Evolutionary conservation across 1,284 basidiomycete species (phyloP).

Genomic region (Ceratobasidium sp.): DNA sequence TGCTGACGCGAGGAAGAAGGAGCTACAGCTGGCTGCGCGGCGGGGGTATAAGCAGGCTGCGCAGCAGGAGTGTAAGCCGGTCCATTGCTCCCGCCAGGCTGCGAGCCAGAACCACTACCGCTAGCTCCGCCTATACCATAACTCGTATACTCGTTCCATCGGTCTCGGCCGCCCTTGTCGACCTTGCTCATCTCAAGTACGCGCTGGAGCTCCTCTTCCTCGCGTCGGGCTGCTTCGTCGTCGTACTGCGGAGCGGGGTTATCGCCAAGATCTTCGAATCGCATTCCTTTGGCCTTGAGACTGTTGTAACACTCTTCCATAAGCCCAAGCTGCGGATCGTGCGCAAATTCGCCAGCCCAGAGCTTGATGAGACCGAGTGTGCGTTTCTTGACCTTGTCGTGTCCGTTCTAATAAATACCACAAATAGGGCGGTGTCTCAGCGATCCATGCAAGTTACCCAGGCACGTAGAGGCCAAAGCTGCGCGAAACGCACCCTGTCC

Average conservation of each 20-base stretch:
- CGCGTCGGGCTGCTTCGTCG: slow-evolving; percentile 83
- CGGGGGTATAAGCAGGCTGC: slow-evolving; percentile 14
- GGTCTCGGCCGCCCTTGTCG: slow-evolving; percentile 83
- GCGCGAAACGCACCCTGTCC: slow-evolving; percentile 78
- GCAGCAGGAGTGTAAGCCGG: slow-evolving; percentile 37
- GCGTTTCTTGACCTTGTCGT: slow-evolving; percentile 88
- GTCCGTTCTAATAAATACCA: slow-evolving; percentile 75
- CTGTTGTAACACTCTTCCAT: slow-evolving; percentile 92
- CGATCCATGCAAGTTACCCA: not conserved
- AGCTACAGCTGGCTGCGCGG: slow-evolving; percentile 40
- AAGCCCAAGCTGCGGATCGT: slow-evolving; percentile 84
- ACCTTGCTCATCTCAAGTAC: slow-evolving; percentile 90
- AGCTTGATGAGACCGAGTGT: slow-evolving; percentile 80
- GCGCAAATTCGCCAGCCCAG: slow-evolving; percentile 91
- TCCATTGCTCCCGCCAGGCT: slow-evolving; percentile 4
- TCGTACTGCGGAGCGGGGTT: slow-evolving; percentile 77
- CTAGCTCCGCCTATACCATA: slow-evolving; percentile 40
- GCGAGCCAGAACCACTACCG: slow-evolving; percentile 50
- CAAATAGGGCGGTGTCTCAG: not conserved
- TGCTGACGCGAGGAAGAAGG: slow-evolving; percentile 23
- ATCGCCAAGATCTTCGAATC: slow-evolving; percentile 76
- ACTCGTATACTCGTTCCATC: slow-evolving; percentile 63
- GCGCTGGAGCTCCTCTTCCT: slow-evolving; percentile 93
- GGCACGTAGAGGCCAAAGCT: slow-evolving; percentile 7
- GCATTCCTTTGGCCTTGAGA: slow-evolving; percentile 85